Base-by-base conservation (phyloP, 768 basidiomycete genomes). In the Mycena venus region DNA sequence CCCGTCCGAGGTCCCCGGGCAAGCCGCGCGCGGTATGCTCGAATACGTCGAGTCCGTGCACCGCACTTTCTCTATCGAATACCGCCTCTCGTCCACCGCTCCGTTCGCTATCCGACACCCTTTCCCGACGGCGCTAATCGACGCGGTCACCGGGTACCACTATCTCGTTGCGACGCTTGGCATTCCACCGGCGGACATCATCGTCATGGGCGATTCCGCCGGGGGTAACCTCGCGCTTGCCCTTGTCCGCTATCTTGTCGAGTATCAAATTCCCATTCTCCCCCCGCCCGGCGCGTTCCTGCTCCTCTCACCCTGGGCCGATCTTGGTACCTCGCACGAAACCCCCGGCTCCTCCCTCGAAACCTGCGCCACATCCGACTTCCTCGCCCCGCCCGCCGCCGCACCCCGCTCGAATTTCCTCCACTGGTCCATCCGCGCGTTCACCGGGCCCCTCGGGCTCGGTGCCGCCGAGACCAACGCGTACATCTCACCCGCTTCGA, bases 151-250 rank as follows among this genome's bases (percentile, higher is more conserved):
- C 1, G 94, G 92, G 5, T 96, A 95, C 80, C 83, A 88, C 53
- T 92, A 95, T 80, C 91, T 95, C 23, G 86, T 93, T 40, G 84
- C 88, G 59, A 82, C 78, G 14, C 83, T 92, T 25, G 89, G 90
- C 0, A 91, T 94, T 79, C 74, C 84, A 1, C 89, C 94, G 0
- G 80, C 83, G 19, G 84, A 94, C 76, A 91, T 96, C 78, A 86
- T 94, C 66, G 59, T 95, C 27, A 85, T 85, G n/a, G 95, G 95
- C 4, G 94, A 96, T 79, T 95, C 93, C 2, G 94, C 95, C 0
- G 95, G 95, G 4, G 95, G 87, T 5, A 93, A 95, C 80, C 88
- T 95, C 31, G 90, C 91, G 0, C 86, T 90, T 34, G 91, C 91
- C 0, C 86, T 94, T 49, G 87, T 85, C 11, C 90, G 91, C 4